Base-by-base conservation (phyloP, 495 filamentous ascomycete species). In the Podospora didyma region DNA sequence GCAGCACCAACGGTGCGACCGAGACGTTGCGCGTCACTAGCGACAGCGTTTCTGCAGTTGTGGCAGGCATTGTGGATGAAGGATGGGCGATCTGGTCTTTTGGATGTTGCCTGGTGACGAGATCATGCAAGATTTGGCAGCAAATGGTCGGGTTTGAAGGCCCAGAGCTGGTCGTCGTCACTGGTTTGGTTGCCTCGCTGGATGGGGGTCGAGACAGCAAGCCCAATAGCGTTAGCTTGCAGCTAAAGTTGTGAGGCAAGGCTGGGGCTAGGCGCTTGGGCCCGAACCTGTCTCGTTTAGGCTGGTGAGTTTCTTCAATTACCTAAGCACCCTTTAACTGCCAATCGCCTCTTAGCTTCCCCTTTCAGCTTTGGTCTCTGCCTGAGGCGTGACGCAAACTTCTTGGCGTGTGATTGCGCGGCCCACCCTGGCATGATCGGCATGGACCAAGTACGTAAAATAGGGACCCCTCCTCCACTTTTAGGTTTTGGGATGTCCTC, bases 1-100 rank as follows among this genome's bases (percentile, higher is more conserved):
- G 90, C 58, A 98, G 90, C 65, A 98, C 94, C 73, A 98, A 85
- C 60, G 95, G 94, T 60, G 94, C 94, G 71, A 98, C 92, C 61
- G 93, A 96, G 74, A 98, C 94, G 72, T 85, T 96, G 71, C 89
- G 84, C 69, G 86, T 89, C 70, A 96, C 89, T 68, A 96, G 85
- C 54, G 89, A 92, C 67, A 97, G 86, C 58, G 92, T 93, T 74
- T 97, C 92, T 65, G 89, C 90, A 73, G 92, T 96, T 59, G 92
- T 97, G 74, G 92, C 84, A 76, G 90, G 92, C 92, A 97, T 96
- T 67, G 66, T 79, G 74, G 62, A n/a, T n/a, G n/a, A n/a, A 19
- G 34, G 39, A 17, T 16, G 6, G 24, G 26, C 44, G 26, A 21
- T 50, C 6, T 37, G 41, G 35, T 46, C 48, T 58, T 57, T 55